Evolutionary conservation across 1,284 basidiomycete genomes (phyloP).

Genomic region (Leccinum angustisporum): DNA sequence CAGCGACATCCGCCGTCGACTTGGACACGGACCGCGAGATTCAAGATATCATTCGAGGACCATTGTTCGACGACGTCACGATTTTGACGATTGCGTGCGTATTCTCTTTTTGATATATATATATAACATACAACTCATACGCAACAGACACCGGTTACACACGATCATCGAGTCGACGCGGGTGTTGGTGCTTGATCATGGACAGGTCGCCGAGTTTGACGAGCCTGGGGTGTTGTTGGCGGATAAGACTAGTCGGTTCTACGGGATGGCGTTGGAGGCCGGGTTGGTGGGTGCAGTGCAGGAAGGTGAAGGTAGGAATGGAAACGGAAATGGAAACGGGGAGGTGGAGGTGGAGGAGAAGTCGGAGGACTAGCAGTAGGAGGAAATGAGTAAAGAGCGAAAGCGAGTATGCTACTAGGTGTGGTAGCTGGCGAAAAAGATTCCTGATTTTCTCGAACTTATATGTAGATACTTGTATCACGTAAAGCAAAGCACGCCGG

Average conservation of each 20-base stretch:
- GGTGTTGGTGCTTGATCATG: constrained; percentile 82
- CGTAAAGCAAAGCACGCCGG: too few species aligned
- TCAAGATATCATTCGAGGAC: constrained; percentile 77
- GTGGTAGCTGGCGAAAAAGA: too few species aligned
- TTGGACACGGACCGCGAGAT: constrained; percentile 87
- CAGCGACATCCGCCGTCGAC: constrained; percentile 83
- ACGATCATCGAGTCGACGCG: constrained; percentile 88
- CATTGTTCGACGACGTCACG: constrained; percentile 68
- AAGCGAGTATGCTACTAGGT: too few species aligned
- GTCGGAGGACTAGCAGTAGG: too few species aligned
- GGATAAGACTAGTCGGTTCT: constrained; percentile 24
- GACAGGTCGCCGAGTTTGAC: constrained; percentile 45
- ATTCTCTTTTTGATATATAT: not conserved
- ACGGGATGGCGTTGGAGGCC: constrained; percentile 34
- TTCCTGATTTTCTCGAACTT: too few species aligned
- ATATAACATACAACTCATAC: not conserved
- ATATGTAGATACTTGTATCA: too few species aligned
- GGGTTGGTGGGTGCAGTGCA: constrained; percentile 17
- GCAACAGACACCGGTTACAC: constrained; percentile 78
- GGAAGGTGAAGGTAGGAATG: not conserved
- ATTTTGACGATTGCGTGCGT: constrained; percentile 82
- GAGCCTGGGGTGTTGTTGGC: constrained; percentile 25
- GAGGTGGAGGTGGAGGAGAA: constrained; percentile 16
- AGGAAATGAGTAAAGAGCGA: too few species aligned
- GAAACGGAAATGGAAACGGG: not conserved